Percentiles rank a stretch among this genome's conserved stretches.
phyloP scores from a whole-genome alignment of 164 flowering plant genomes.

The Kalanchoe fedtschenkoi region DNA sequence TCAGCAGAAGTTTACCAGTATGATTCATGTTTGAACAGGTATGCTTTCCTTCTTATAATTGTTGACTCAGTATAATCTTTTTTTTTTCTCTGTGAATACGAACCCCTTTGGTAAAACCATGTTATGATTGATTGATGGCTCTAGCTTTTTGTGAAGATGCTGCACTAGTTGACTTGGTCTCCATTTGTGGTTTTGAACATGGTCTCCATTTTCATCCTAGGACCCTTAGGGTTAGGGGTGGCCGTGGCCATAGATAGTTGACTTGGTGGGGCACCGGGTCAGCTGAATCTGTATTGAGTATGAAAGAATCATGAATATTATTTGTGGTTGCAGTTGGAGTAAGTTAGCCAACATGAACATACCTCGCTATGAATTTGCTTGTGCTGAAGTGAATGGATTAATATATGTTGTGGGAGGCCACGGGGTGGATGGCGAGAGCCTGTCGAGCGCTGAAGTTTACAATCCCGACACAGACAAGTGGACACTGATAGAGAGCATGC shows the following conservation, averaged over 20 bases:
- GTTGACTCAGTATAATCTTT: background rate
- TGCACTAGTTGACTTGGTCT: too few relatives aligned
- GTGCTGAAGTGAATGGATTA: conserved; percentile 71
- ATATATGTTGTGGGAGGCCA: conserved; percentile 84
- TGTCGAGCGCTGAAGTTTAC: conserved; percentile 76
- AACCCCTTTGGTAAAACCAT: too few relatives aligned
- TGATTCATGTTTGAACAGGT: conserved; percentile 90
- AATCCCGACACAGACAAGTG: conserved; percentile 63
- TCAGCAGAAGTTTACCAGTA: conserved; percentile 76
- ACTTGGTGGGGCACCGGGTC: too few relatives aligned
- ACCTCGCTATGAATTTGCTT: conserved; percentile 86
- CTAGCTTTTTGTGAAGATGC: background rate
- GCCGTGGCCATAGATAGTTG: too few relatives aligned
- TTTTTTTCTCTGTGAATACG: too few relatives aligned
- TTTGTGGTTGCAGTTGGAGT: conserved; percentile 57
- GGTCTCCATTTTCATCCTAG: too few relatives aligned
- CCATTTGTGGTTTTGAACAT: too few relatives aligned
- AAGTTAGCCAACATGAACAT: conserved; percentile 63
- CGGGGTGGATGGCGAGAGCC: conserved; percentile 59
- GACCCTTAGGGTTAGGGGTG: too few relatives aligned
- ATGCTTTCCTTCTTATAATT: background rate
- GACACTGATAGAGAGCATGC: conserved; percentile 67
- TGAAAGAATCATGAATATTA: too few relatives aligned
- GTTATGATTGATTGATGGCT: too few relatives aligned
- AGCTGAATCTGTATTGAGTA: too few relatives aligned